Percentiles rank a stretch among this genome's conserved stretches.
phyloP scores from a whole-genome alignment of 768 basidiomycete species.

The Naganishia antarctica region DNA sequence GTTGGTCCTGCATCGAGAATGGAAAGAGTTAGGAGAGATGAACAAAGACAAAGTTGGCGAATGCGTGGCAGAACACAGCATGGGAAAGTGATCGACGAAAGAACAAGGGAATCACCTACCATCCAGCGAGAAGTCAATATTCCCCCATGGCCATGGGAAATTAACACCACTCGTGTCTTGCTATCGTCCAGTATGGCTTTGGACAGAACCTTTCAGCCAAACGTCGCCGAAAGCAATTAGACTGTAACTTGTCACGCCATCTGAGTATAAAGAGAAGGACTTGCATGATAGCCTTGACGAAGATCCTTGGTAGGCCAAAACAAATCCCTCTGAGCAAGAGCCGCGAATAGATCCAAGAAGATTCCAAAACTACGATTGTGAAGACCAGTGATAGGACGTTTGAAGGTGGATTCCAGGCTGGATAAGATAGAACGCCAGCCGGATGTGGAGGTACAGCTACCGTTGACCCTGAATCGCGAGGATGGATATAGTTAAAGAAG shows the following conservation, averaged over 20 bases:
- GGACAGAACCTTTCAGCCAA: conserved; percentile 11
- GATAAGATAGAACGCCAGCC: too few species aligned
- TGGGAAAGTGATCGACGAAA: too few species aligned
- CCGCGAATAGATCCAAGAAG: conserved; percentile 39
- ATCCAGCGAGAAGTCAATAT: conserved; percentile 29
- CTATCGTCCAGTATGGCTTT: conserved; percentile 28
- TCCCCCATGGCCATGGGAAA: conserved; percentile 41
- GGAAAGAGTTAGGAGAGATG: too few species aligned
- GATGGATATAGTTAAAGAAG: too few species aligned
- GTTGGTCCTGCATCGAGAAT: conserved; percentile 31
- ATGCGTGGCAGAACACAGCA: too few species aligned
- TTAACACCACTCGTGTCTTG: conserved; percentile 37
- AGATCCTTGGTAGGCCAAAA: conserved; percentile 25
- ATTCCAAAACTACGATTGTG: conserved; percentile 38
- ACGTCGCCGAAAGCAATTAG: too few species aligned
- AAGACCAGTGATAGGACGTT: conserved; percentile 34
- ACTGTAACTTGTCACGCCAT: too few species aligned
- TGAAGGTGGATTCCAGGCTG: conserved; percentile 23
- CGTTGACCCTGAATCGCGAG: too few species aligned
- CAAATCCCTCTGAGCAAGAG: conserved; percentile 39
- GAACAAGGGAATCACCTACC: neutral
- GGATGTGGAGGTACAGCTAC: too few species aligned
- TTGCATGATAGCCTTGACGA: neutral
- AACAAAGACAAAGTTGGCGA: too few species aligned
- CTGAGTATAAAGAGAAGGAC: neutral